Conservation (phyloP, 805 yeast genomes). For the Saccharomycopsis sp. region DNA sequence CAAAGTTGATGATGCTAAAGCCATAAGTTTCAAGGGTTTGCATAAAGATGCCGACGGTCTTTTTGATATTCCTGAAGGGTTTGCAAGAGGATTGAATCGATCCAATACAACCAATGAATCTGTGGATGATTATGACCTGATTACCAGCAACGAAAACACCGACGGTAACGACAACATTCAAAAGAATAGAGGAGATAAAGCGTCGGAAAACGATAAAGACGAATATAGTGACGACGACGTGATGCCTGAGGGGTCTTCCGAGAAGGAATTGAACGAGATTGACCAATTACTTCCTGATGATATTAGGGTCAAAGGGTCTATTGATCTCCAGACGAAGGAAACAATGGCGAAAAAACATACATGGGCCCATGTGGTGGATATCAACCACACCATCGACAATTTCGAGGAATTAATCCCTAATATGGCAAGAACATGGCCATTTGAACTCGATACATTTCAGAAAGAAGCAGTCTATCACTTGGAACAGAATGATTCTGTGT, state of each 20-base stretch:
- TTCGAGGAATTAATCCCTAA: slow-evolving; percentile 85
- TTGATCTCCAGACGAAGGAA: slow-evolving; percentile 20
- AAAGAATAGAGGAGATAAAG: slow-evolving; percentile 10
- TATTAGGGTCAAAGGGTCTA: slow-evolving; percentile 39
- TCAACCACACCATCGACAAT: slow-evolving; percentile 75
- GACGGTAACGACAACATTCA: not conserved
- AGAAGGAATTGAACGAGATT: slow-evolving; percentile 24
- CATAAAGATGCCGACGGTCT: slow-evolving; percentile 72
- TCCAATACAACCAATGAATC: not conserved
- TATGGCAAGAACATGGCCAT: slow-evolving; percentile 93
- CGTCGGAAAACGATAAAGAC: slow-evolving; percentile 19
- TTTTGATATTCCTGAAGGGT: slow-evolving; percentile 78
- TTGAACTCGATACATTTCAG: slow-evolving; percentile 89
- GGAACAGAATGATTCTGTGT: slow-evolving; percentile 97
- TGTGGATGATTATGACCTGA: not conserved
- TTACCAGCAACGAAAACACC: not conserved
- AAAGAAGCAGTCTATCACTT: slow-evolving; percentile 94
- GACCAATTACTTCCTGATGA: slow-evolving; percentile 47
- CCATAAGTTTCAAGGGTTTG: slow-evolving; percentile 27
- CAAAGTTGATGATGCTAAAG: slow-evolving; percentile 24
- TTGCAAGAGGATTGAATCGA: slow-evolving; percentile 59
- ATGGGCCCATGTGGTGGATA: slow-evolving; percentile 95
- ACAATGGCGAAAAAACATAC: slow-evolving; percentile 38
- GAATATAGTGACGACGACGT: slow-evolving; percentile 29
- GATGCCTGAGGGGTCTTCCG: not conserved